Percentiles rank a stretch among this genome's conserved stretches.
Evolutionary conservation across 2,329 filamentous ascomycete species (phyloP).

Genomic region (Hymenoscyphus infarciens): DNA sequence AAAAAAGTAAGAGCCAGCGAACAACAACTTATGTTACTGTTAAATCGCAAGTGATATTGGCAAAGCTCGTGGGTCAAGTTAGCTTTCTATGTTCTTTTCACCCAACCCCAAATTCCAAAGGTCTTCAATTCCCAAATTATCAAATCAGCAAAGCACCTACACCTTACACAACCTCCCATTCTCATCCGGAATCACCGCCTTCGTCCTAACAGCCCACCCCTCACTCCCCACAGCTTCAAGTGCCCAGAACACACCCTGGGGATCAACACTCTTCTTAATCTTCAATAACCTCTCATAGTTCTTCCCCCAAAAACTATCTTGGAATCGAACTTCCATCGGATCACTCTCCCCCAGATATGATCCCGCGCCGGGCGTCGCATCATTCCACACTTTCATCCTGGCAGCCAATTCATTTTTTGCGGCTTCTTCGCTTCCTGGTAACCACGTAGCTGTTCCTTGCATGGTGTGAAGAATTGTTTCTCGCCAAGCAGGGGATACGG

Average conservation of each 20-base stretch:
- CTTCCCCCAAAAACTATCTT: slow-evolving; percentile 11
- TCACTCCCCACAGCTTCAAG: slow-evolving; percentile 43
- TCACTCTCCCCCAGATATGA: slow-evolving; percentile 34
- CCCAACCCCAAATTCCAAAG: no score
- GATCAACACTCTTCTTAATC: slow-evolving; percentile 46
- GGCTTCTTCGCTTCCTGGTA: background rate
- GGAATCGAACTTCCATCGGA: slow-evolving; percentile 30
- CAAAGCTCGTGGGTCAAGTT: no score
- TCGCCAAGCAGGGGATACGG: slow-evolving; percentile 11
- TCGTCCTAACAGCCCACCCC: slow-evolving; percentile 36
- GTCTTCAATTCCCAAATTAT: no score
- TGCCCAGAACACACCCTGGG: slow-evolving; percentile 44
- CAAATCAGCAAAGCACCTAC: background rate
- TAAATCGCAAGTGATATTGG: no score
- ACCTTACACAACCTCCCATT: slow-evolving; percentile 12
- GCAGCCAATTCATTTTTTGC: background rate
- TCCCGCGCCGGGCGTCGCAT: slow-evolving; percentile 7
- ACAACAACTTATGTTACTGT: no score
- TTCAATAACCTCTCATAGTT: slow-evolving; percentile 44
- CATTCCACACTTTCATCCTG: background rate
- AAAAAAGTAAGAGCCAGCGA: no score
- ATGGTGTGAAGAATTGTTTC: slow-evolving; percentile 9
- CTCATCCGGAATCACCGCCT: slow-evolving; percentile 6
- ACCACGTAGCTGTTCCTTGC: background rate
- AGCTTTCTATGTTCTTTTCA: no score